Evolutionary conservation across 176 grass and related monocot genomes (phyloP).

Genomic region (Eragrostis nindensis): DNA sequence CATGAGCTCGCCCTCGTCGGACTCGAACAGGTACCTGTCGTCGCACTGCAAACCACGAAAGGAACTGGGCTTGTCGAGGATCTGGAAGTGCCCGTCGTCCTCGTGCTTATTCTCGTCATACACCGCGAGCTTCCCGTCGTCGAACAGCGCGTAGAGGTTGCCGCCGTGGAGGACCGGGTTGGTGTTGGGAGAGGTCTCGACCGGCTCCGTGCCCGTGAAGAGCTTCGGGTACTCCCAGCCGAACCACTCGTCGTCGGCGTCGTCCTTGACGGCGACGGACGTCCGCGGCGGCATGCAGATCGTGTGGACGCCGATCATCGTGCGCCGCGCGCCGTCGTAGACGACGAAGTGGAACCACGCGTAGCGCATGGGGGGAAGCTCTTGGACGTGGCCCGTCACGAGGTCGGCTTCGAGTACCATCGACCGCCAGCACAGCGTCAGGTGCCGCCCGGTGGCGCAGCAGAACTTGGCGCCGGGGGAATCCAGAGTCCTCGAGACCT

Average conservation of each 20-base stretch:
- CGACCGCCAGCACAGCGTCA: neutral
- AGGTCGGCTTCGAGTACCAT: neutral
- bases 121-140: slow-evolving; percentile 10
- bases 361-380: neutral
- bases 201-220: neutral
- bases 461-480: slow-evolving; percentile 18
- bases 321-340: neutral
- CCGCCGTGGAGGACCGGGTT: slow-evolving; percentile 26
- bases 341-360: neutral
- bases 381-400: neutral
- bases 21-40: slow-evolving; percentile 13
- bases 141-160: neutral
- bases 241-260: neutral
- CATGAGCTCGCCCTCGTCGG: slow-evolving; percentile 23
- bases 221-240: neutral
- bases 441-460: slow-evolving; percentile 14
- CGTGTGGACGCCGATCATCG: neutral
- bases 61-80: slow-evolving; percentile 2
- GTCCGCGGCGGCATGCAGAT: neutral
- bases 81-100: neutral
- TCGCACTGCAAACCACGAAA: neutral
- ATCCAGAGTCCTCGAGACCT: neutral
- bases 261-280: neutral
- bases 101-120: neutral
- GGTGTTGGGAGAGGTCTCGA: neutral